Evolutionary conservation across 495 filamentous ascomycete species (phyloP), one percentile per base, ranked within the genome.

Genomic region (Clavariopsis aquatica): DNA sequence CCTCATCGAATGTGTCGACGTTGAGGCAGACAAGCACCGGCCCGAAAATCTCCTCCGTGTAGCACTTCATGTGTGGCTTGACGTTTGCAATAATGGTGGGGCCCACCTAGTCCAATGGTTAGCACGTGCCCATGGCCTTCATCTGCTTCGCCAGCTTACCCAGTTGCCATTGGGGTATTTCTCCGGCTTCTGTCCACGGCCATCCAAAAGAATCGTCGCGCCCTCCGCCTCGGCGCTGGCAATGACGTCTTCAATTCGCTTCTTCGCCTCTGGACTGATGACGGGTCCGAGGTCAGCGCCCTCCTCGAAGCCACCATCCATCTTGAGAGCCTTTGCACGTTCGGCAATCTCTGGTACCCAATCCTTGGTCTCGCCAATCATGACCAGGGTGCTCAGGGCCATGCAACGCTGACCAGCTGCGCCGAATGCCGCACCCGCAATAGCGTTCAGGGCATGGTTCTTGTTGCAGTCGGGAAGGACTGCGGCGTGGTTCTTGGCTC

Each of bases 151-250:
- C 7, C 47, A 74, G 38, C 82, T 77, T 73, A 96, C 83, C 84
- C 91, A 98, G 81, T 98, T 98, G 66, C 94, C 94, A 74, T 96
- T 89, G 62, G 94, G 93, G 78, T 98, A 98, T 74, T 96, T 96
- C 70, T 82, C 82, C 0, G 92, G 92, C 77, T 89, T 92, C 80
- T 83, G 89, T 54, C 91, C 92, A 49, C 95, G 83, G 47, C 94
- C 94, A 71, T 99, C 94, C n/a, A 99, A 78, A 10, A 98, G 81
- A 60, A 99, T 92, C 8, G 88, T 96, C 17, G 94, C 94, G 69
- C 95, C 94, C 76, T 99, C 94, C 64, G 88, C 81, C 76, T 97
- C 92, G 47, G 93, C 94, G 55, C 84, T 90, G 45, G 89, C 86
- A 72, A 99, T 97, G 47, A 99, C 76, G 19, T 80, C 80, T 77